Evolutionary conservation across 2,329 filamentous ascomycete species (phyloP), one percentile per base, ranked within the genome.

Genomic region (Colletotrichum agaves): DNA sequence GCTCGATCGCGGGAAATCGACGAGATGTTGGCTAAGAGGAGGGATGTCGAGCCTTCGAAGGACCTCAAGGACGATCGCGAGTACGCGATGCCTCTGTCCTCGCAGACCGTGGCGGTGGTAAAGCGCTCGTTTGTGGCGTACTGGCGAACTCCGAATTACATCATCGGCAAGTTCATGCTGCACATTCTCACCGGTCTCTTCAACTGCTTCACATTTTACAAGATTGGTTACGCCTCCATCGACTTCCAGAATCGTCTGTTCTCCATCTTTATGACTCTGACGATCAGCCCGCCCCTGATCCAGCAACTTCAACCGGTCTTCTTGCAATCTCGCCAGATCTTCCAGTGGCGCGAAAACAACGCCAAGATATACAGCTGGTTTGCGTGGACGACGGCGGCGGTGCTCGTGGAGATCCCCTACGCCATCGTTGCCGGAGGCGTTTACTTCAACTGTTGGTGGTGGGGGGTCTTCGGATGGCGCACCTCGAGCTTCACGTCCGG

Each of bases 351-450:
- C 5, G 93, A 96, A 76, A 86, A 89, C 55, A 92, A 87, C n/a
- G 88, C 90, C 15, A 93, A 93, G 76, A 93, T 93, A 27, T 96
- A 95, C 78, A 90, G 87, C 2, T 94, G 92, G 91, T 78, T 86
- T 13, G 90, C 91, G 0, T 93, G 91, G 78, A 85, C 87, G 0
- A 89, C 88, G 2, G 90, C 87, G 0, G 85, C 86, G 1, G 85
- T 93, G 5, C 71, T 93, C 1, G 89, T 87, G 15, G 92, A 94
- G 76, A 82, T 94, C 0, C 92, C 92, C 0, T 93, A 92, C 71
- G 85, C 86, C 0, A 79, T 93, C 12, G 75, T 92, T 4, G 87
- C 88, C 0, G 91, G 88, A 0, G 87, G 84, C 0, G 75, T 92
- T 23, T 92, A 90, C 78, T 92, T 84, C 74, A 70, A 70, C 69